Conservation (phyloP, 331 rosid species). For the Erythrophleum ivorense region DNA sequence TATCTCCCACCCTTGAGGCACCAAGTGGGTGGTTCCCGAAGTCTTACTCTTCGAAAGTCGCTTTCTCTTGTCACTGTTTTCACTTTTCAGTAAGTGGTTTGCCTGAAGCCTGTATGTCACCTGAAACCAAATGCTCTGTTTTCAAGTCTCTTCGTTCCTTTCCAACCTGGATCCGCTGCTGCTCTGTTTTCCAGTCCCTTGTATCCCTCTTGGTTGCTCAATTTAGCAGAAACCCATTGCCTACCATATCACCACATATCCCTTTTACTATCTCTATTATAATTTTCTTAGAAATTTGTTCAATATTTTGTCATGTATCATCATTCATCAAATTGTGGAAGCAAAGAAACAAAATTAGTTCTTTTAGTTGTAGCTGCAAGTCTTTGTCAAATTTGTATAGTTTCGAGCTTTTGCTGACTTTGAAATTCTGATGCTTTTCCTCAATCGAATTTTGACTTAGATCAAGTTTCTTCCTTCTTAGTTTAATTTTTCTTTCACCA, state of each 20-base stretch:
- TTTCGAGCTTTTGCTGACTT: conserved; percentile 25
- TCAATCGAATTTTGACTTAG: not conserved
- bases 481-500: not conserved
- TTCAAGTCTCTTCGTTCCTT: not conserved
- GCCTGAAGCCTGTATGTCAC: conserved; percentile 20
- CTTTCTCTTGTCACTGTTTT: conserved; percentile 56
- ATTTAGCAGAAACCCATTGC: conserved; percentile 12
- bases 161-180: not conserved
- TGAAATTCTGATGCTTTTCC: not conserved
- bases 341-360: not conserved
- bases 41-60: conserved; percentile 39
- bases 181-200: conserved; percentile 47
- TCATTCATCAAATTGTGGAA: conserved; percentile 29
- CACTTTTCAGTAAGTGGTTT: conserved; percentile 28
- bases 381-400: conserved; percentile 26
- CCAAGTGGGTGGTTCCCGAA: conserved; percentile 50
- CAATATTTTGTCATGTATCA: not conserved
- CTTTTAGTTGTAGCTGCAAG: conserved; percentile 34
- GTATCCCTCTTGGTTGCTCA: conserved; percentile 18
- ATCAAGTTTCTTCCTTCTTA: conserved; percentile 42
- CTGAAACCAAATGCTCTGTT: conserved; percentile 50
- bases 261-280: conserved; percentile 16
- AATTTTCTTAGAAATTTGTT: not conserved
- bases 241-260: not conserved
- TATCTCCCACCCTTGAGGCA: conserved; percentile 3